Evolutionary conservation across 2,329 filamentous ascomycete species (phyloP).

Genomic region (Aspergillus hiratsukae): DNA sequence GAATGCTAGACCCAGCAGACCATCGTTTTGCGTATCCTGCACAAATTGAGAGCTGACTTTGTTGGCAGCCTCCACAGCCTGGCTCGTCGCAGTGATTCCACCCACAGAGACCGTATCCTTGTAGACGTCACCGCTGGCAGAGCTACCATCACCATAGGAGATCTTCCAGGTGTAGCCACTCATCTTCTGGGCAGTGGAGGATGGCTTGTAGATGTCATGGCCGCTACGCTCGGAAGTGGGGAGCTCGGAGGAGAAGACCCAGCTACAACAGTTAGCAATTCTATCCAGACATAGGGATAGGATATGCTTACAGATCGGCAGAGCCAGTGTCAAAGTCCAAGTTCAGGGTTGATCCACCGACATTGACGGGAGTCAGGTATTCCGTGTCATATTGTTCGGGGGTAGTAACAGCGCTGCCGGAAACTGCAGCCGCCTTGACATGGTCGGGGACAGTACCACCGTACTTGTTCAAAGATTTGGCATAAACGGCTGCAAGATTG

Average conservation of each 20-base stretch:
- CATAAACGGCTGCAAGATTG: conserved; percentile 28
- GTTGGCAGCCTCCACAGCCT: conserved; percentile 63
- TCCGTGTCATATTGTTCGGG: conserved; percentile 52
- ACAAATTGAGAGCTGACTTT: conserved; percentile 53
- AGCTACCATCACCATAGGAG: conserved; percentile 61
- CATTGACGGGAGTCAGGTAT: conserved; percentile 58
- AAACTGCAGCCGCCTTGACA: conserved; percentile 28
- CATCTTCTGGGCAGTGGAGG: conserved; percentile 43
- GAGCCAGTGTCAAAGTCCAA: conserved; percentile 69
- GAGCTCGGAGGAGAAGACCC: conserved; percentile 61
- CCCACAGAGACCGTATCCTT: conserved; percentile 61
- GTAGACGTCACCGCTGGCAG: conserved; percentile 61
- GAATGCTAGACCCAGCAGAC: conserved; percentile 58
- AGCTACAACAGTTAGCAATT: conserved; percentile 41
- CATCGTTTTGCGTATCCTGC: conserved; percentile 52
- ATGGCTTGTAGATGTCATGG: conserved; percentile 57
- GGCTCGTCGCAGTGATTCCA: conserved; percentile 52
- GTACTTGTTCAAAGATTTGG: conserved; percentile 26
- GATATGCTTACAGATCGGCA: conserved; percentile 56
- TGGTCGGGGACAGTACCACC: conserved; percentile 25
- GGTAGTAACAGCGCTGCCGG: conserved; percentile 36
- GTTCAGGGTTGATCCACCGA: conserved; percentile 60
- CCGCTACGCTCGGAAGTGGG: conserved; percentile 47
- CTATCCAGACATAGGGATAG: background rate
- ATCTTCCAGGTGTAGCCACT: conserved; percentile 55